Conservation (phyloP, 1,284 basidiomycete genomes). For the Sphagnurus paluster region DNA sequence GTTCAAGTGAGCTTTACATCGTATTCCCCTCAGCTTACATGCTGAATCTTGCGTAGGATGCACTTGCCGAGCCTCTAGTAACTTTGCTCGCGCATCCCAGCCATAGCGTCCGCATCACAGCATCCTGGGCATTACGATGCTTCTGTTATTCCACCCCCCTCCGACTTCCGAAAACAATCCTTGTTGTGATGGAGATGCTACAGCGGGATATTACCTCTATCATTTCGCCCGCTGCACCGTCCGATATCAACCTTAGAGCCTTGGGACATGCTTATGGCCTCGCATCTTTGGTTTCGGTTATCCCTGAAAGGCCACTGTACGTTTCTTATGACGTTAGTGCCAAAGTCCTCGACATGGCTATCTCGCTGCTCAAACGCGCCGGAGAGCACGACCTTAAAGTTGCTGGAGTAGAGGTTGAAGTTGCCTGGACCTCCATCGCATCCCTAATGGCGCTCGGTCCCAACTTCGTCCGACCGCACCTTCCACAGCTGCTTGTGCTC, state of each 20-base stretch:
- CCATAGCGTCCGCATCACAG: conserved; percentile 82
- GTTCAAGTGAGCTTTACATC: conserved; percentile 60
- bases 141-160: conserved; percentile 90
- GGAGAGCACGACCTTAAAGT: conserved; percentile 88
- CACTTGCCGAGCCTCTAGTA: conserved; percentile 83
- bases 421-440: conserved; percentile 93
- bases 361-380: conserved; percentile 86
- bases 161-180: conserved; percentile 78
- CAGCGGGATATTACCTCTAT: conserved; percentile 80
- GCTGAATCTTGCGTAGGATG: conserved; percentile 52
- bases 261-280: conserved; percentile 90
- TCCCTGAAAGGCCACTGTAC: conserved; percentile 88
- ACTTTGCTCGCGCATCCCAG: conserved; percentile 87
- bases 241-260: conserved; percentile 72
- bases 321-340: conserved; percentile 93
- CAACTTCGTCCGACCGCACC: conserved; percentile 89
- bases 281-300: conserved; percentile 83
- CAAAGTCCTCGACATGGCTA: conserved; percentile 90
- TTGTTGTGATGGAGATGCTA: conserved; percentile 75
- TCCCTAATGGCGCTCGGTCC: conserved; percentile 92
- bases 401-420: conserved; percentile 86
- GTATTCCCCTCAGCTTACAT: background rate
- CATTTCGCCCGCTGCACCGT: conserved; percentile 67
- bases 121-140: conserved; percentile 86
- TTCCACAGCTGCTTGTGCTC: conserved; percentile 89